Conservation (phyloP, 768 basidiomycete genomes). For the Candolleomyces efflorescens region DNA sequence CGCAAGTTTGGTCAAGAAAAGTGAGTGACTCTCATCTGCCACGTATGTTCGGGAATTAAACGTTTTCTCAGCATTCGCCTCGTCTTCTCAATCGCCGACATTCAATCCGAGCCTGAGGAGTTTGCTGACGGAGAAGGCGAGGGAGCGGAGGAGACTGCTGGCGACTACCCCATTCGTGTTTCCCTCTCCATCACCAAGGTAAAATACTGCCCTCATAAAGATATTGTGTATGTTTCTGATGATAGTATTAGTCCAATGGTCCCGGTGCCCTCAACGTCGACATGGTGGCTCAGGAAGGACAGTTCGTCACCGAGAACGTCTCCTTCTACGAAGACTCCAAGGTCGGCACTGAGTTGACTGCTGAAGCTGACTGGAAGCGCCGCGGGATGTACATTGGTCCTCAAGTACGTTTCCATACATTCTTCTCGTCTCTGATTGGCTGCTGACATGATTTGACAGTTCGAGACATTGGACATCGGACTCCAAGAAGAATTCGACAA, state of each 20-base stretch:
- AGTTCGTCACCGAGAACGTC: conserved; percentile 86
- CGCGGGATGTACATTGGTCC: conserved; percentile 92
- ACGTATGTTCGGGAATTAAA: background rate
- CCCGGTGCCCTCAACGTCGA: conserved; percentile 77
- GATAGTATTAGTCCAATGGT: conserved; percentile 33
- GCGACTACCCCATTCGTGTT: conserved; percentile 67
- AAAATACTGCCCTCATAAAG: background rate
- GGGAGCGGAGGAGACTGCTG: conserved; percentile 22
- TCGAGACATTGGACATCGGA: conserved; percentile 81
- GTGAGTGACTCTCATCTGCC: conserved; percentile 41
- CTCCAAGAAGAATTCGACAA: conserved; percentile 92
- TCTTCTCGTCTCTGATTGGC: conserved; percentile 40
- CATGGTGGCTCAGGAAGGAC: conserved; percentile 71
- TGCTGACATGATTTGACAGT: conserved; percentile 37
- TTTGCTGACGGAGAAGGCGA: conserved; percentile 20
- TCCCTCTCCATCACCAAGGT: conserved; percentile 87
- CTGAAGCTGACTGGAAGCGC: conserved; percentile 93
- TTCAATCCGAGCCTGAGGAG: conserved; percentile 46
- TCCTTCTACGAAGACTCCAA: conserved; percentile 75
- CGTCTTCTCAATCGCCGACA: conserved; percentile 91
- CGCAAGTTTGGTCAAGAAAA: conserved; percentile 88
- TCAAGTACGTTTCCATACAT: conserved; percentile 42
- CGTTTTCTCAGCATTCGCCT: conserved; percentile 64
- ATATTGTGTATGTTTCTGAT: background rate
- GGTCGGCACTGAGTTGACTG: conserved; percentile 70